Base-by-base conservation (phyloP, 768 basidiomycete species). In the Daedaleopsis sinensis region DNA sequence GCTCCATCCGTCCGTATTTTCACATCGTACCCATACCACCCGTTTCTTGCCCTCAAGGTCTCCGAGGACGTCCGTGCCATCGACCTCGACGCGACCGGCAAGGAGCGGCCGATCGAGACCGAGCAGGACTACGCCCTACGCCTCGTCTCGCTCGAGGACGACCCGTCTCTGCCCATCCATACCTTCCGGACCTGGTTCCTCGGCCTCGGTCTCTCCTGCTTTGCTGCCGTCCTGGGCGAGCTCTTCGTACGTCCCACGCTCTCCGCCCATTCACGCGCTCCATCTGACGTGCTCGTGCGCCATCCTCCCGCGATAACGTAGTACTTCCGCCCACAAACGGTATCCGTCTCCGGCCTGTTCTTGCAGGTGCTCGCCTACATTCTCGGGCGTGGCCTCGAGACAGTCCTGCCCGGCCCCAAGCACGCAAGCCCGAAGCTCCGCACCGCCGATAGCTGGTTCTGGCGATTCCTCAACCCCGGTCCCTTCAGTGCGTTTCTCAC, bases 101-200 rank as follows among this genome's bases (percentile, higher is more conserved):
- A 82, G 64, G 82, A 83, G 63, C 69, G 80, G 8, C 81, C 82
- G 16, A 83, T 83, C 62, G 82, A 76, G 59, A 82, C 81, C 10
- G 79, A 80, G 59, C 55, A 76, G 38, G 82, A 84, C 63, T 73
- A 79, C 32, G 80, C 78, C 10, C 77, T 78, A 16, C 80, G 80
- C 50, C 76, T 83, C 13, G 79, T 84, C 59, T 82, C 82, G 1
- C 74, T 83, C 18, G 82, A 82, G 44, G 84, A 84, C 63, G 82
- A 84, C 66, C 70, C 72, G 19, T 47, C 62, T 3, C 60, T 70
- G 36, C 68, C 68, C 36, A 59, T 69, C 24, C 63, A 65, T 59
- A 73, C 73, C 7, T 72, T 73, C 66, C 70, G 73, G 24, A 68
- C 69, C 39, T 72, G 70, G 71, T 67, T 74, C 65, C 65, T 73